Base-by-base conservation (phyloP, 2,329 filamentous ascomycete species). In the Xylariales sp. region DNA sequence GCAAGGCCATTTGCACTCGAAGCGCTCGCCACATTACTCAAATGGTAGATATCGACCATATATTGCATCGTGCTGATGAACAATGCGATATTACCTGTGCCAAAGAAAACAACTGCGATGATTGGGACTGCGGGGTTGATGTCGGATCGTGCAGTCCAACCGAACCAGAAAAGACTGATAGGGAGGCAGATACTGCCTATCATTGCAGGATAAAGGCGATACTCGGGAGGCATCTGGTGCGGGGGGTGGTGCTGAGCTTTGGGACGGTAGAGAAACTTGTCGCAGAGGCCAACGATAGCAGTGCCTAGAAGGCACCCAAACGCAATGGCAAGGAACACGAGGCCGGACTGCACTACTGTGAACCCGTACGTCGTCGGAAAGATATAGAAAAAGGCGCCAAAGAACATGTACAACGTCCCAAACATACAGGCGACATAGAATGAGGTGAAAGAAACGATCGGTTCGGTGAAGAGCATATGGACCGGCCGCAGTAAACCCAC, bases 381-480 rank as follows among this genome's bases (percentile, higher is more conserved):
- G 1, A 70, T 66, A 47, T 66, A 74, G 0, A 73, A 71, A 0
- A 76, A 68, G 0, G 64, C 66, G 1, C 68, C 69, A 48, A 78
- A 76, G 61, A 77, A 76, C 32, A 60, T 68, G 46, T 73, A 78
- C 1, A 77, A 59, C 0, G 72, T 71, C 4, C 68, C 73, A 41
- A 77, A 78, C 39, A 70, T 66, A 50, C 68, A 70, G 0, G 72
- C 60, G 0, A 70, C 64, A 49, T 77, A 78, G 1, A 78, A 51
- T 31, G 66, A 70, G 27, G 70, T 57, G 41, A 80, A 76, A 9
- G 72, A 70, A 2, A 83, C 73, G 27, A 85, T 81, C 3, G 80
- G 80, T 50, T 85, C 81, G 1, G 73, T 71, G 29, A 80, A 53
- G 6, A 84, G 65, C 68, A 86, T 80, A 32, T 71, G 67, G 1